A percentile compares a stretch with the other conserved stretches of the same genome.
Conservation (phyloP, 805 yeast species). For the Zygoascus ofunaensis region DNA sequence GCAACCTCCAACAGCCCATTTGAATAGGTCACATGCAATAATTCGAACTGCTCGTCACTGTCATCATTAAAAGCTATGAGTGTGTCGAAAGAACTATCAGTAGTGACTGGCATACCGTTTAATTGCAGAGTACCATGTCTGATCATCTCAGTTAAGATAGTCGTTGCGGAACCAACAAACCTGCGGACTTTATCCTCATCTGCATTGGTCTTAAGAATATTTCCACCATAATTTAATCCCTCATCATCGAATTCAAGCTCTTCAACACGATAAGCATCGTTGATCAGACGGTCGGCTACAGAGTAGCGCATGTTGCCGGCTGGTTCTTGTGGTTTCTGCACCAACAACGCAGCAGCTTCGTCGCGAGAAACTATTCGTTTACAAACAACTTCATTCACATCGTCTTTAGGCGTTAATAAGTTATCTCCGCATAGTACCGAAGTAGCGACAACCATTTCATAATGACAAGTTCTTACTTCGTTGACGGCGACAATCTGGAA, state of each 20-base stretch:
- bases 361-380: conserved; percentile 10
- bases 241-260: too few species aligned
- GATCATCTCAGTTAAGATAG: not conserved
- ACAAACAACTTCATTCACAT: conserved; percentile 22
- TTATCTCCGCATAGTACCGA: conserved; percentile 41
- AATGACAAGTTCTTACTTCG: conserved; percentile 51
- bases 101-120: not conserved
- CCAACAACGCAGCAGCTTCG: not conserved
- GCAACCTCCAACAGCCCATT: too few species aligned
- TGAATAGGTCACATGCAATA: not conserved
- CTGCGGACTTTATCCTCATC: too few species aligned
- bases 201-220: too few species aligned
- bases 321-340: not conserved
- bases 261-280: not conserved
- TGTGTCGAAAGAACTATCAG: not conserved
- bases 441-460: conserved; percentile 42
- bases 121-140: not conserved
- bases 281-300: not conserved
- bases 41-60: not conserved
- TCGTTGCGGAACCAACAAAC: too few species aligned
- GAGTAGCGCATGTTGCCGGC: not conserved
- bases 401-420: conserved; percentile 27
- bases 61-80: not conserved
- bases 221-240: too few species aligned
- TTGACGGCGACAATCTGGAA: conserved; percentile 32